These are phyloP conservation scores for Starmerella kuoi DNA, from an alignment of 805 yeast species.

Conservation along the genomic window DNA sequence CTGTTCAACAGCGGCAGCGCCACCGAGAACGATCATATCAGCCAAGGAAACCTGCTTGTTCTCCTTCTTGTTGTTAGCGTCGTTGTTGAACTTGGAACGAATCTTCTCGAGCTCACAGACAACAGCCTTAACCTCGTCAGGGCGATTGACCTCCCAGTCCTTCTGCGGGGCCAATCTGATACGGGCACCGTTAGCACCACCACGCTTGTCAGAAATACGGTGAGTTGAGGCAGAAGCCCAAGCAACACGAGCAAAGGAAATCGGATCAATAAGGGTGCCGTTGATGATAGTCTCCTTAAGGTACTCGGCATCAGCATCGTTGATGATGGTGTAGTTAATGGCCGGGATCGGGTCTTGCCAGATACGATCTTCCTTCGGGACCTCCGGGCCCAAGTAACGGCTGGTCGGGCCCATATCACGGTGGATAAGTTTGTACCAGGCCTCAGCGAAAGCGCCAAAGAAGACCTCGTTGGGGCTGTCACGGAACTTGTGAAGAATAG, in stretches of 20 bases:
- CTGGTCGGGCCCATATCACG: constrained; percentile 20
- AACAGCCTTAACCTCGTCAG: constrained; percentile 15
- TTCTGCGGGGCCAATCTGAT: constrained; percentile 16
- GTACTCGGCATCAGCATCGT: constrained; percentile 8
- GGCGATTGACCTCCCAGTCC: constrained; percentile 21
- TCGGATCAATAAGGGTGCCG: constrained; percentile 4
- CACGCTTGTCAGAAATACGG: constrained; percentile 18
- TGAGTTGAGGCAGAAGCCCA: constrained; percentile 20
- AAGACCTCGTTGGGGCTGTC: constrained; percentile 12
- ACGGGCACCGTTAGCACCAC: constrained; percentile 21
- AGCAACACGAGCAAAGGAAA: constrained; percentile 18
- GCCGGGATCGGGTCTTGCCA: constrained; percentile 21
- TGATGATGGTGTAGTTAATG: constrained; percentile 11
- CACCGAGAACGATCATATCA: constrained; percentile 18
- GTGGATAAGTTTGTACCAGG: constrained; percentile 20
- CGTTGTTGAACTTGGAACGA: constrained; percentile 11
- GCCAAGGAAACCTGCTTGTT: constrained; percentile 18
- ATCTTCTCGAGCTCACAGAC: constrained; percentile 9
- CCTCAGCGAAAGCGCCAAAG: constrained; percentile 17
- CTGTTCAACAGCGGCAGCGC: constrained; percentile 16
- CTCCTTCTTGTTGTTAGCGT: constrained; percentile 4
- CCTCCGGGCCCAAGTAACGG: constrained; percentile 19
- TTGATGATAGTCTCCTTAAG: constrained; percentile 12
- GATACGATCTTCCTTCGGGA: constrained; percentile 11
- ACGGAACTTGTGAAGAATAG: constrained; percentile 12